Percentiles rank a stretch among this genome's conserved stretches.
Evolutionary conservation across 2,329 filamentous ascomycete species (phyloP).

Genomic region (Decorospora gaudefroyi): DNA sequence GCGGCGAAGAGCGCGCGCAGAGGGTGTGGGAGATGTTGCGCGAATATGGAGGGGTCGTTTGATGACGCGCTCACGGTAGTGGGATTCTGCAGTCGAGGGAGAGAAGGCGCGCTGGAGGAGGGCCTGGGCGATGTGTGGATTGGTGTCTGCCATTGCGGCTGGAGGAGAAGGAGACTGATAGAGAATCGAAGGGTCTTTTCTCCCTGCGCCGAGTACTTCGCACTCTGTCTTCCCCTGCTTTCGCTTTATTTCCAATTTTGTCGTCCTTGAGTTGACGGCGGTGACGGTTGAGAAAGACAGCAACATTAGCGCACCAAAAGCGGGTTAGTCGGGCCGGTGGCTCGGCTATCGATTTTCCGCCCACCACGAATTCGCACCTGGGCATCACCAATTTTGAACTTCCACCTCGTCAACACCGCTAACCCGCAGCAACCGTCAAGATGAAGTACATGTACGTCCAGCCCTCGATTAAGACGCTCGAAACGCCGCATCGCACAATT

Average conservation of each 20-base stretch:
- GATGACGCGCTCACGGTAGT: conserved; percentile 82
- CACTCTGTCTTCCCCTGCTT: too few relatives aligned
- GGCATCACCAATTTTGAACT: conserved; percentile 15
- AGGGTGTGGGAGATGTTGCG: conserved; percentile 69
- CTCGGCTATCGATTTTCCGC: conserved; percentile 26
- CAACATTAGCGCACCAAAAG: conserved; percentile 11
- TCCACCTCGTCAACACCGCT: conserved; percentile 38
- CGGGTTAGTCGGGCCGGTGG: conserved; percentile 15
- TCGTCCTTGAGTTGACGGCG: conserved; percentile 3
- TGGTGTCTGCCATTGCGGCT: conserved; percentile 25
- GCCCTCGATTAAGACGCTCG: conserved; percentile 13
- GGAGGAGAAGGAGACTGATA: neutral
- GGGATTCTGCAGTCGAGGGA: conserved; percentile 68
- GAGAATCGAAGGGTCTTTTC: too few relatives aligned
- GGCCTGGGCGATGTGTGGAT: conserved; percentile 46
- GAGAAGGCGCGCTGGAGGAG: conserved; percentile 81
- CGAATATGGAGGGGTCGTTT: conserved; percentile 80
- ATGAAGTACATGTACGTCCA: conserved; percentile 87
- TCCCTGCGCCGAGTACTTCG: too few relatives aligned
- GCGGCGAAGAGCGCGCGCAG: conserved; percentile 46
- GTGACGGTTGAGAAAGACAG: conserved; percentile 9
- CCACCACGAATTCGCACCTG: conserved; percentile 13
- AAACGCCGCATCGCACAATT: conserved; percentile 21
- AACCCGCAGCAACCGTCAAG: conserved; percentile 60
- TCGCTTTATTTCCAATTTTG: neutral